Base-by-base conservation (phyloP, 2,329 filamentous ascomycete species). In the Monosporascus sp. region DNA sequence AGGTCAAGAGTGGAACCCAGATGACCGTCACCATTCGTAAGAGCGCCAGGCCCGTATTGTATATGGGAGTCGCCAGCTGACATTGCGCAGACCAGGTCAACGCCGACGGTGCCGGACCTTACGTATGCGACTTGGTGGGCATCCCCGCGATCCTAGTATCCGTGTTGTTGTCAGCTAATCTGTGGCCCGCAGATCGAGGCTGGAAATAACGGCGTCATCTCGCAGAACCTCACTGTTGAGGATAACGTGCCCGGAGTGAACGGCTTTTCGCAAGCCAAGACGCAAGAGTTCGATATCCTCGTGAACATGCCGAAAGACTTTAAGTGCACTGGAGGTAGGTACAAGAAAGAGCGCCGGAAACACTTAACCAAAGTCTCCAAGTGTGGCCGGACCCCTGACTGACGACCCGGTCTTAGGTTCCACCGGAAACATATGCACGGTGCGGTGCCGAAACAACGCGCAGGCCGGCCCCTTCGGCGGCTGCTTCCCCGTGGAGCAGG, bases 241-340 rank as follows among this genome's bases (percentile, higher is more conserved):
- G 79, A 85, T 68, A 84, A 84, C 53, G 75, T 84, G 8, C 81
- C 81, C 1, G 81, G 82, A 15, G 62, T 66, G 41, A 83, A 83
- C 52, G 81, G 81, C 15, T 73, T 84, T 52, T 82, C 79, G 0
- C 79, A 82, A 59, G 76, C 70, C 51, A 81, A 82, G 66, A 71
- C 74, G 1, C 68, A 79, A 60, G 69, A 78, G n/a, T 83, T 85
- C 62, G 75, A 77, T 58, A 77, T 85, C 58, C 79, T 75, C 4
- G 74, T 82, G 8, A 70, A 71, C 48, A 75, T 83, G 77, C 80
- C 80, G 2, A 59, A 70, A 25, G 63, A 73, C 43, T 66, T 82
- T 37, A 66, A 68, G 47, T 82, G 79, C 65, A 72, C 69, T 25
- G 80, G 80, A 56, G 76, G 77, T 79, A 55, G 67, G 73, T 68